Conservation (phyloP, 148 eudicot species). For the Rhododendron williamsianum region DNA sequence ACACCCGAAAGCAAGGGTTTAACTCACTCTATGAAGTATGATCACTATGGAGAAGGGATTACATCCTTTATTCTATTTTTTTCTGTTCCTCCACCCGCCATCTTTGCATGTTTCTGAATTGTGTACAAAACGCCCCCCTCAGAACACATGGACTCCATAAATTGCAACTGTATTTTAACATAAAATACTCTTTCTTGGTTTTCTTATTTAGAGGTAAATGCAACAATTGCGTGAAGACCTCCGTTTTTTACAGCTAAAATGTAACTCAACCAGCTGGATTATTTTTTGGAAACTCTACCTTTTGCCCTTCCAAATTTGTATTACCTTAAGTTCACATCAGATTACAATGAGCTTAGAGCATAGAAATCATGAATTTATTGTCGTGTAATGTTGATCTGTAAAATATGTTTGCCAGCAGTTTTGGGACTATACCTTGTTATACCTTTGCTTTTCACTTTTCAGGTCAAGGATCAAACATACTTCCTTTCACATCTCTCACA, state of each 20-base stretch:
- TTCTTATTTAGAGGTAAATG: background rate
- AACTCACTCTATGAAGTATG: background rate
- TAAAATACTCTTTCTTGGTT: background rate
- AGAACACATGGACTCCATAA: background rate
- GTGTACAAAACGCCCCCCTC: background rate
- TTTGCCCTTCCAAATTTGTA: background rate
- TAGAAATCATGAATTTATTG: background rate
- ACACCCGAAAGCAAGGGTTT: background rate
- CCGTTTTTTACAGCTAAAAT: background rate
- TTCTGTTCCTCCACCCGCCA: background rate
- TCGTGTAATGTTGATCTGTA: background rate
- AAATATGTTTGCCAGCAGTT: background rate
- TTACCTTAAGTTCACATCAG: background rate
- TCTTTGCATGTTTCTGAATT: background rate
- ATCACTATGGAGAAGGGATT: background rate
- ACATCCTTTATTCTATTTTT: background rate
- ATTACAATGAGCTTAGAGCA: background rate
- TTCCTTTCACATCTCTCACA: conserved; percentile 94
- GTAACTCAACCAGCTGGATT: background rate
- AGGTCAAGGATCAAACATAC: conserved; percentile 99
- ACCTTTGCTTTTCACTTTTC: conserved; percentile 14
- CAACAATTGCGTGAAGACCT: background rate
- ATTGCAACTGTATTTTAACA: background rate
- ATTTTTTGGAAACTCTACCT: background rate
- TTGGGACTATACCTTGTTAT: background rate